Base-by-base conservation (phyloP, 1,139 yeast species). In the Saccharomyces uvarum region DNA sequence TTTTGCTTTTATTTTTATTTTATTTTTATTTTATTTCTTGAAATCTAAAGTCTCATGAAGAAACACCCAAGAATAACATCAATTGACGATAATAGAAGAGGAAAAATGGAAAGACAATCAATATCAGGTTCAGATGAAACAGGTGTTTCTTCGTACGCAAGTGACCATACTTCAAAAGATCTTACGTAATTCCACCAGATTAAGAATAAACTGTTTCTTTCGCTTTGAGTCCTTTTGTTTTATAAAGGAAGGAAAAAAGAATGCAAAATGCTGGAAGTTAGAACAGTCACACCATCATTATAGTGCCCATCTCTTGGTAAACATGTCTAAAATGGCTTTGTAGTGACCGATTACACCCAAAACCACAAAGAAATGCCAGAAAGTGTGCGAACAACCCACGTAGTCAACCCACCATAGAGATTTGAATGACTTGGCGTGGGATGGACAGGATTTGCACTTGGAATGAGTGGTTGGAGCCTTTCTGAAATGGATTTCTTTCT, bases 341-440 rank as follows among this genome's bases (percentile, higher is more conserved):
- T 91, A 93, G 70, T 91, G 97, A 42, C 95, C 96, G 56, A 88
- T 73, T 26, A 90, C 82, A 1, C 99, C 99, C 42, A 87, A 78
- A 42, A 93, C 80, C 47, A 93, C 99, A 67, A 88, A 88, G 16
- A 89, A 70, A 71, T 93, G 99, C 99, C 99, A 93, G 38, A 93
- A 74, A 65, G 89, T 90, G 71, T 93, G 99, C 51, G 97, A 88
- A 41, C 83, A 79, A 57, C 84, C 76, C 29, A 78, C 70, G 68
- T 86, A 86, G 64, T 86, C 95, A 8, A 84, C 85, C 93, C 96
- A 90, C 95, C 86, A 93, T 65, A 83, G 77, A 31, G 88, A 86
- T 63, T 75, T 73, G 70, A 83, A 83, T 61, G 73, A 82, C 38
- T 70, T 70, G 59, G 75, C 73, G 19, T 48, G 27, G 7, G 26